Base-by-base conservation (phyloP, 306 rosid species). In the Oemleria cerasiformis region DNA sequence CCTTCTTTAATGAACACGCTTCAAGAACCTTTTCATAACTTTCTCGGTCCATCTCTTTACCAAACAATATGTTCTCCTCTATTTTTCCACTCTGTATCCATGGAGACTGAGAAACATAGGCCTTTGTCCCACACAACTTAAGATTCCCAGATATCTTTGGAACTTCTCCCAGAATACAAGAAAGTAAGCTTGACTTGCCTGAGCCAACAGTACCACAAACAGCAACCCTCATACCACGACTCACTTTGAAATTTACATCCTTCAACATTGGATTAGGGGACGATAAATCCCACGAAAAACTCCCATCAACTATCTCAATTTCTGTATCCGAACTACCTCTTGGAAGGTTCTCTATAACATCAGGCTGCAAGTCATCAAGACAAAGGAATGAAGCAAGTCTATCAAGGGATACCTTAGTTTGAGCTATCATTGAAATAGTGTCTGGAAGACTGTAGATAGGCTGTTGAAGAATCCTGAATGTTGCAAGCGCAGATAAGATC, bases 31-130 rank as follows among this genome's bases (percentile, higher is more conserved):
- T 84, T 48, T 89, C 82, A 61, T 92, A 92, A 68, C 70, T 81
- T 81, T 76, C 90, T 81, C 84, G 79, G 17, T 87, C 89, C 97
- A 92, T 92, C 53, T 82, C 82, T 71, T 68, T 86, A 50, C 96
- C 91, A 76, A 92, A 92, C 68, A 92, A 70, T 68, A 92, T 87
- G 77, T 87, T 92, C 13, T 87, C 85, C 66, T 92, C 97, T 34
- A 89, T 87, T 74, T 81, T 92, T 14, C 96, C 97, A 76, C 97
- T 87, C 51, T 89, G 97, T 75, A 89, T 92, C 97, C 97, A 92
- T 17, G 97, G 96, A 0, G 96, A 93, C 72, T 90, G 98, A 71
- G 97, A 84, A 43, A 90, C 96, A 54, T 83, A 90, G 43, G 98
- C 98, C 87, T 87, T 93, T 50, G 86, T 81, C 30, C 97, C 98